These are phyloP conservation scores for Saccharomyces pastorianus DNA, from an alignment of 1,139 yeast genomes.

Conservation along the genomic window DNA sequence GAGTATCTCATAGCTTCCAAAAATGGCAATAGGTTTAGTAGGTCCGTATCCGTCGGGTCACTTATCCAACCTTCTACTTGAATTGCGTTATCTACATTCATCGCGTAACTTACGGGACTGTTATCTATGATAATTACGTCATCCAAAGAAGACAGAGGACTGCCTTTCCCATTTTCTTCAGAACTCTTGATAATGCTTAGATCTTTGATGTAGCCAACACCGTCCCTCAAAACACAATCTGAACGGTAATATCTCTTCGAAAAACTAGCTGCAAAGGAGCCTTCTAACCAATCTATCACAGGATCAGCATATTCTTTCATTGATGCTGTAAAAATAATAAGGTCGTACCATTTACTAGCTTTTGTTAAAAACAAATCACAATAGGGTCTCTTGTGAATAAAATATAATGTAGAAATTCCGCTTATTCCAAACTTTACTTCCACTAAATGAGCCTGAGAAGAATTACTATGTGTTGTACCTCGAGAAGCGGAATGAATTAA, in stretches of 20 bases:
- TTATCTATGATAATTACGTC: conserved; percentile 80
- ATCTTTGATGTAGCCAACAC: conserved; percentile 86
- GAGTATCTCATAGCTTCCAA: conserved; percentile 70
- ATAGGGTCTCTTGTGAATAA: conserved; percentile 85
- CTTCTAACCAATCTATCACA: conserved; percentile 80
- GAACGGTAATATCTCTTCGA: conserved; percentile 61
- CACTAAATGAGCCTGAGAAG: conserved; percentile 50
- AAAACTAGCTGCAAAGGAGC: conserved; percentile 27
- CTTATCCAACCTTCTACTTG: conserved; percentile 96
- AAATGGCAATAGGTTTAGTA: conserved; percentile 73
- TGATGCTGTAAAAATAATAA: conserved; percentile 88
- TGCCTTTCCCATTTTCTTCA: conserved; percentile 2
- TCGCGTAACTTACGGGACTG: conserved; percentile 80
- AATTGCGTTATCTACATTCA: conserved; percentile 81
- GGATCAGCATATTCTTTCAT: conserved; percentile 96
- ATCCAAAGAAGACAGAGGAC: conserved; percentile 42
- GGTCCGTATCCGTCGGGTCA: conserved; percentile 80
- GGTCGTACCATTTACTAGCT: conserved; percentile 79
- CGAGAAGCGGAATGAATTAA: conserved; percentile 82
- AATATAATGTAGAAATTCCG: conserved; percentile 61
- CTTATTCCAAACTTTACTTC: conserved; percentile 60
- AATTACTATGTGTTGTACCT: conserved; percentile 44
- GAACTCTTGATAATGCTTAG: conserved; percentile 40
- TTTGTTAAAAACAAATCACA: conserved; percentile 77
- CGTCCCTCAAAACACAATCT: conserved; percentile 68